These are phyloP conservation scores for Halenospora varia DNA, from an alignment of 495 filamentous ascomycete genomes.

Conservation along the genomic window DNA sequence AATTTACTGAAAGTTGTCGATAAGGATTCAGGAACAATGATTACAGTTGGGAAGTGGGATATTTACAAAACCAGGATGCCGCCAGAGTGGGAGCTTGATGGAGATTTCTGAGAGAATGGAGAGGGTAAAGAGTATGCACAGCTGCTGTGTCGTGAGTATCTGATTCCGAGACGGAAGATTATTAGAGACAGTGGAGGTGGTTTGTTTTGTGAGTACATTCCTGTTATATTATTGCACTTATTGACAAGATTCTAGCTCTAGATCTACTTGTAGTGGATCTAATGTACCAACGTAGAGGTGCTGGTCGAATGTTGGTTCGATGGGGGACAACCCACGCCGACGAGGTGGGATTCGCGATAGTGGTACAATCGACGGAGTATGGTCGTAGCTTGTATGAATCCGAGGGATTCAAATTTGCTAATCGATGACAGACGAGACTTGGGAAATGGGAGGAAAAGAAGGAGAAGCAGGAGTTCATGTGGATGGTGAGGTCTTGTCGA, in stretches of 20 bases:
- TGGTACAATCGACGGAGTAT: neutral
- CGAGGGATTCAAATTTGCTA: neutral
- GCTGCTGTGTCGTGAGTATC: neutral
- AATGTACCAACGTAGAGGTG: neutral
- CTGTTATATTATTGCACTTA: neutral
- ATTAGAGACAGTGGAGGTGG: neutral
- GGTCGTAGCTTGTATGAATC: neutral
- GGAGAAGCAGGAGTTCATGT: neutral
- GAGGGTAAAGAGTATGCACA: neutral
- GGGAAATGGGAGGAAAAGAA: neutral
- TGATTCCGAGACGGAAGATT: neutral
- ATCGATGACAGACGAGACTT: neutral
- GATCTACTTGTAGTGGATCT: neutral
- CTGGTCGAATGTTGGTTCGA: neutral
- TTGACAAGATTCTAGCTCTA: neutral
- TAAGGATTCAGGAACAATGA: neutral
- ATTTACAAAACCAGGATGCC: neutral
- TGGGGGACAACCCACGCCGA: neutral
- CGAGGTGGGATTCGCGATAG: neutral
- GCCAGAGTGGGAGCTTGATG: neutral
- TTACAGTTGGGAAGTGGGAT: neutral
- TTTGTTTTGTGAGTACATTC: neutral
- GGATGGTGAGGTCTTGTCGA: slow-evolving; percentile 1
- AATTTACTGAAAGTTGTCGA: neutral
- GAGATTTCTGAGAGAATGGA: neutral